Evolutionary conservation across 768 basidiomycete species (phyloP), one percentile per base, ranked within the genome.

Genomic region (Serendipita indica): DNA sequence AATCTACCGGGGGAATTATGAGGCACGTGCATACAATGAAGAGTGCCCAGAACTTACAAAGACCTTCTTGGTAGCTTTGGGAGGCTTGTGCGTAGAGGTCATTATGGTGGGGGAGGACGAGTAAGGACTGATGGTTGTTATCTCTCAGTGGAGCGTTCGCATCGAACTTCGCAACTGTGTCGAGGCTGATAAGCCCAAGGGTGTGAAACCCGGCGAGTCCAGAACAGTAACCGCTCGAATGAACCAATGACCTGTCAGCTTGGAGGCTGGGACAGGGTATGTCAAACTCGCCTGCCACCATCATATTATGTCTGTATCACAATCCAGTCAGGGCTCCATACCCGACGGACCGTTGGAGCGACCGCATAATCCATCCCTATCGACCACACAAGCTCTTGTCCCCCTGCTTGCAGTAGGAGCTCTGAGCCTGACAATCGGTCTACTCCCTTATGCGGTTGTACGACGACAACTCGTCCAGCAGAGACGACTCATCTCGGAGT

Each of bases 31-130:
- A 37, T 10, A 10, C 35, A 10, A 37, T 37, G n/a, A 37, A 10
- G n/a, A 37, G 35, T 37, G 35, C 35, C n/a, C 35, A n/a, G n/a
- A 4, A 54, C 49, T 54, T 13, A 54, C 49, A 54, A 22, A 54
- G 49, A 54, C 3, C 10, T 16, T 20, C 10, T 33, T 33, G 49
- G 22, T n/a, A n/a, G n/a, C 10, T 18, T 54, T 54, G 4, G 32
- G n/a, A 7, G 22, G 25, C 25, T 37, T 27, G 49, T 27, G 22
- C 30, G 22, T 16, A 18, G 25, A 37, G 35, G 10, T 37, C 10
- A n/a, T 37, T 10, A 37, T 37, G 35, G 12, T 10, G 49, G 49
- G 41, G n/a, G 41, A 43, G 41, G 41, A 43, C 41, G 27, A 18
- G 41, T 5, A 7, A n/a, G 7, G 27, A n/a, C n/a, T n/a, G n/a